Evolutionary conservation across 225 moss, liverwort and hornwort species (phyloP).

Genomic region (Antitrichia curtipendula): DNA sequence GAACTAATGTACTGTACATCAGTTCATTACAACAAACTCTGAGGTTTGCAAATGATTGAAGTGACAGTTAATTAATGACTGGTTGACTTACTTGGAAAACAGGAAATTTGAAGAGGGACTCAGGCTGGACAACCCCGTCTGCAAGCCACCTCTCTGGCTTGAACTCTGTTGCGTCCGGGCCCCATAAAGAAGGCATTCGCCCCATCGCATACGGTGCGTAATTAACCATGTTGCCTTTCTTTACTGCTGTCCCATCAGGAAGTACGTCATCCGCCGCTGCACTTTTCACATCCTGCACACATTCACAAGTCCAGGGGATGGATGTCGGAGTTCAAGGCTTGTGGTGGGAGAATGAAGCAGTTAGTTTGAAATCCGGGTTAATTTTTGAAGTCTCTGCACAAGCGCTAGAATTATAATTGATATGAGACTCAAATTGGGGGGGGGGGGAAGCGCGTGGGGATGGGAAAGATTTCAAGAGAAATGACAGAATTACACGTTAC

Average conservation of each 20-base stretch:
- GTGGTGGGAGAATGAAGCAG: background rate
- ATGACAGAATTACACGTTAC: too few relatives aligned
- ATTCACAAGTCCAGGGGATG: too few relatives aligned
- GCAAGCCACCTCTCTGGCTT: constrained; percentile 69
- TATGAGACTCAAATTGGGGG: background rate
- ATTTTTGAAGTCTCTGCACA: background rate
- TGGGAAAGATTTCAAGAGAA: background rate
- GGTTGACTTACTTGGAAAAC: constrained; percentile 55
- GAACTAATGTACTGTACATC: background rate
- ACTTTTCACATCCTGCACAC: constrained; percentile 43
- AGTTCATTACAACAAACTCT: background rate
- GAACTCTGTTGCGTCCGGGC: constrained; percentile 48
- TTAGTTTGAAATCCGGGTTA: background rate
- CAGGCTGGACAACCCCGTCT: constrained; percentile 38
- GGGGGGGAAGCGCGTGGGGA: too few relatives aligned
- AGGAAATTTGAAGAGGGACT: constrained; percentile 65
- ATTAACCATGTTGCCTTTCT: constrained; percentile 22
- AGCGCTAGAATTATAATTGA: background rate
- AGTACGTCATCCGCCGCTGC: constrained; percentile 32
- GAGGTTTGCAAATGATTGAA: background rate
- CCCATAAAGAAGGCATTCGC: constrained; percentile 58
- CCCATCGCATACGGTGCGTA: constrained; percentile 59
- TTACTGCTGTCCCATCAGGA: constrained; percentile 50
- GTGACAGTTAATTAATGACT: background rate
- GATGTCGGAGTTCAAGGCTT: background rate